phyloP scores from a whole-genome alignment of 2,329 filamentous ascomycete genomes.

The Hypoxylon sp. region DNA sequence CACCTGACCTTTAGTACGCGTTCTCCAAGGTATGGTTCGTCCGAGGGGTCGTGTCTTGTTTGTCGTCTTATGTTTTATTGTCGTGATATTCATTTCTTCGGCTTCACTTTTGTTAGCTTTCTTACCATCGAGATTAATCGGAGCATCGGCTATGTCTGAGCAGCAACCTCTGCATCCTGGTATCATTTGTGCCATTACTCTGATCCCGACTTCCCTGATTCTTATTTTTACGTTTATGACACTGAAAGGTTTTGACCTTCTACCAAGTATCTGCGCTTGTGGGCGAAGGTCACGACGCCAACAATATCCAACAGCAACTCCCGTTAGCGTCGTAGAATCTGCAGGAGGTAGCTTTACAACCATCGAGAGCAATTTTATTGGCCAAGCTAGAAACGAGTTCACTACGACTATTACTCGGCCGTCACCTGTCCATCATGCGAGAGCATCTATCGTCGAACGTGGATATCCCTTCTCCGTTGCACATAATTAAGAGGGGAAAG shows the following conservation, averaged over 20 bases:
- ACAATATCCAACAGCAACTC: not conserved
- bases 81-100: conserved; percentile 10
- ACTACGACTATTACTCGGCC: conserved; percentile 27
- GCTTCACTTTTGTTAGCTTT: conserved; percentile 45
- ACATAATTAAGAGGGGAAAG: conserved; percentile 50
- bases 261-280: conserved; percentile 29
- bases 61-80: conserved; percentile 37
- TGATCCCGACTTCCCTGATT: conserved; percentile 56
- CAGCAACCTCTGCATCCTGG: conserved; percentile 42
- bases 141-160: conserved; percentile 48
- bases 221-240: conserved; percentile 55
- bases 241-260: conserved; percentile 50
- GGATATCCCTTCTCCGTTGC: conserved; percentile 50
- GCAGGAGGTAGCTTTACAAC: conserved; percentile 44
- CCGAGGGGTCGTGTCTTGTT: conserved; percentile 37
- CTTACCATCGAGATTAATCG: conserved; percentile 31
- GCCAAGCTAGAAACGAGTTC: conserved; percentile 37
- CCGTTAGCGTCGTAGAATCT: conserved; percentile 8
- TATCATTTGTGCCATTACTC: conserved; percentile 45
- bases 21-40: conserved; percentile 22
- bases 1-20: conserved; percentile 10
- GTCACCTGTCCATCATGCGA: conserved; percentile 28
- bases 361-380: conserved; percentile 50
- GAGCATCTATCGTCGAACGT: conserved; percentile 25
- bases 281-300: conserved; percentile 19